phyloP scores from a whole-genome alignment of 1,284 basidiomycete genomes.

The Porodaedalea pini region DNA sequence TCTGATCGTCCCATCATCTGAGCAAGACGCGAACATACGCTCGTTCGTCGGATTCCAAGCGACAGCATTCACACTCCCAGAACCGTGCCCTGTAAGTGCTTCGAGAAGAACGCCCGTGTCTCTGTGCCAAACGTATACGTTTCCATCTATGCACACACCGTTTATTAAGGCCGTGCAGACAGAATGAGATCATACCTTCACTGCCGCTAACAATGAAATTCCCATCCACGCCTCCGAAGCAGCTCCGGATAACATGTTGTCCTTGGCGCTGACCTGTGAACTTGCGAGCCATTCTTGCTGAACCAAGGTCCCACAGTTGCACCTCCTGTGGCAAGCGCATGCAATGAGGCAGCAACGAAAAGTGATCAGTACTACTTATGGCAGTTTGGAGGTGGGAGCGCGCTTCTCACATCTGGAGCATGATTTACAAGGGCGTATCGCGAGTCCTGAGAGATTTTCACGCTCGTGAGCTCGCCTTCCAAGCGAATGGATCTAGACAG shows the following conservation, averaged over 20 bases:
- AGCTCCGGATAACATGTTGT: slow-evolving; percentile 83
- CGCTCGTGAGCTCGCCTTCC: slow-evolving; percentile 81
- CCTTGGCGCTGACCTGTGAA: slow-evolving; percentile 82
- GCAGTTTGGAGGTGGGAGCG: slow-evolving; percentile 9
- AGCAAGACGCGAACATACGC: slow-evolving; percentile 91
- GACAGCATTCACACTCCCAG: slow-evolving; percentile 90
- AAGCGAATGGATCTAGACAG: slow-evolving; percentile 56
- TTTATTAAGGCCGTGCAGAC: not conserved
- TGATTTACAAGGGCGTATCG: slow-evolving; percentile 85
- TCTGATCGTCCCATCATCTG: slow-evolving; percentile 81
- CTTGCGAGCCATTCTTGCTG: slow-evolving; percentile 67
- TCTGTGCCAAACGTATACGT: slow-evolving; percentile 94
- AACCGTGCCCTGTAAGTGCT: slow-evolving; percentile 78
- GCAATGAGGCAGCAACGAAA: slow-evolving; percentile 7
- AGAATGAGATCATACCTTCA: slow-evolving; percentile 63
- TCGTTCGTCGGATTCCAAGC: slow-evolving; percentile 91
- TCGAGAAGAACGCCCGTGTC: slow-evolving; percentile 82
- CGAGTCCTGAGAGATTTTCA: slow-evolving; percentile 86
- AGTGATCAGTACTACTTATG: slow-evolving; percentile 18
- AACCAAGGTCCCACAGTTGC: slow-evolving; percentile 79
- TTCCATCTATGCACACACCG: slow-evolving; percentile 56
- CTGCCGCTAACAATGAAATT: slow-evolving; percentile 92
- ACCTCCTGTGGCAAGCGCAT: slow-evolving; percentile 61
- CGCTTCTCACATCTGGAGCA: slow-evolving; percentile 70
- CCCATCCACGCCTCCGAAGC: slow-evolving; percentile 90